Conservation (phyloP, 164 flowering plant species). For the Hamamelis virginiana region DNA sequence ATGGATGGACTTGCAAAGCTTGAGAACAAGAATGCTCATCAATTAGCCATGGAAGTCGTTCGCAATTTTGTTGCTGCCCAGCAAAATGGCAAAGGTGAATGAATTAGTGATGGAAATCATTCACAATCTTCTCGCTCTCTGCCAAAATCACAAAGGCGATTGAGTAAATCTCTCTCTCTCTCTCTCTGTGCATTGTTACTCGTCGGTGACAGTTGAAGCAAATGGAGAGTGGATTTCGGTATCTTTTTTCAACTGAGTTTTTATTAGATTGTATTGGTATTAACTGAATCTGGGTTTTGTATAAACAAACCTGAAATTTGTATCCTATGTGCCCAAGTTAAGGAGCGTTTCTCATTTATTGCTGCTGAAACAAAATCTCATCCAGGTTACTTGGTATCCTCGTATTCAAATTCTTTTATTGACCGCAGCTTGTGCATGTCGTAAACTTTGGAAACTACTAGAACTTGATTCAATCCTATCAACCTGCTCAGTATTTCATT, state of each 20-base stretch:
- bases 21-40: conserved; percentile 75
- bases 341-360: not conserved
- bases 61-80: conserved; percentile 76
- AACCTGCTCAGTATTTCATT: no score
- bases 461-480: no score
- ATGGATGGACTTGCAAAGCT: conserved; percentile 63
- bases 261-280: not conserved
- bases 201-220: conserved; percentile 16
- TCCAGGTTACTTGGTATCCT: not conserved
- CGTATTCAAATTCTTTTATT: no score
- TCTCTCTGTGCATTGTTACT: conserved; percentile 14
- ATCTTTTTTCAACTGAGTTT: not conserved
- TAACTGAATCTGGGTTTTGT: not conserved
- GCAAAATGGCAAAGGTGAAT: conserved; percentile 66
- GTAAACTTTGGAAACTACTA: no score
- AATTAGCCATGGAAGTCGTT: conserved; percentile 76
- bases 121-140: not conserved
- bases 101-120: conserved; percentile 3
- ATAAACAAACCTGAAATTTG: not conserved
- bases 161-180: not conserved
- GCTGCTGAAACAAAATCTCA: not conserved
- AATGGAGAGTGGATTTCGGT: not conserved
- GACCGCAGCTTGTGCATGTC: no score
- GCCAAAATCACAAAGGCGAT: not conserved
- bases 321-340: not conserved